A percentile compares a stretch with the other conserved stretches of the same genome.
phyloP scores from a whole-genome alignment of 805 yeast species.

The Nakazawaea molendinolei region DNA sequence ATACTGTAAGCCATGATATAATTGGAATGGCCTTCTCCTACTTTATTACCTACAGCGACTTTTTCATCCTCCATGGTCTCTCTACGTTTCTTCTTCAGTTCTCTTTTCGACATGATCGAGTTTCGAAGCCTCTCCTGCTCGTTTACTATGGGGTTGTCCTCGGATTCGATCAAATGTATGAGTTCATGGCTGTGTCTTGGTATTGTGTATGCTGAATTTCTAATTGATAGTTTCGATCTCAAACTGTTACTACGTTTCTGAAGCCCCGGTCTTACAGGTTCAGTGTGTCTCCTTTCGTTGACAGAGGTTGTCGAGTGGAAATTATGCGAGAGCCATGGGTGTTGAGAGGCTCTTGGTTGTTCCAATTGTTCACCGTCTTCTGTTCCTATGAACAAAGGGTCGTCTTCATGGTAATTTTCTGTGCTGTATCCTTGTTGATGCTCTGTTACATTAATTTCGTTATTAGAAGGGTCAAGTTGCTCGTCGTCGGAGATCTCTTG shows the following conservation, averaged over 20 bases:
- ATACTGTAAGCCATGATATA: slow-evolving; percentile 93
- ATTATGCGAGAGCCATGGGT: not conserved
- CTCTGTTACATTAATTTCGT: too few species aligned
- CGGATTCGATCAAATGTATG: not conserved
- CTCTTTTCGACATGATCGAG: slow-evolving; percentile 37
- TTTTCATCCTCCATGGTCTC: slow-evolving; percentile 42
- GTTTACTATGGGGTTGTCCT: slow-evolving; percentile 22
- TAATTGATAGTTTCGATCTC: not conserved
- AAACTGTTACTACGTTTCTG: slow-evolving; percentile 1
- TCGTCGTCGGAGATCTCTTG: not conserved
- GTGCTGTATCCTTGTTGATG: not conserved
- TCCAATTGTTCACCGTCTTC: slow-evolving; percentile 7
- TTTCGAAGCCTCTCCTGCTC: slow-evolving; percentile 48
- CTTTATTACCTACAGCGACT: slow-evolving; percentile 72
- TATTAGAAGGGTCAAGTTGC: not conserved
- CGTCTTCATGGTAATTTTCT: slow-evolving; percentile 7
- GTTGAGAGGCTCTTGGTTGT: not conserved
- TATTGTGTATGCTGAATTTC: slow-evolving; percentile 5
- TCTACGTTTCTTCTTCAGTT: slow-evolving; percentile 32
- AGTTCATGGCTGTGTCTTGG: not conserved
- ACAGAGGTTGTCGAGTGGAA: slow-evolving; percentile 5
- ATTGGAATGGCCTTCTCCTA: slow-evolving; percentile 89
- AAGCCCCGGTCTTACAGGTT: not conserved
- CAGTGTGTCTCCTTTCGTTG: slow-evolving; percentile 8
- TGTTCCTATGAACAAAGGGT: slow-evolving; percentile 3